Conservation (phyloP, 78 protist species). For the slime mould (Dictyostelium discoideum) region DNA sequence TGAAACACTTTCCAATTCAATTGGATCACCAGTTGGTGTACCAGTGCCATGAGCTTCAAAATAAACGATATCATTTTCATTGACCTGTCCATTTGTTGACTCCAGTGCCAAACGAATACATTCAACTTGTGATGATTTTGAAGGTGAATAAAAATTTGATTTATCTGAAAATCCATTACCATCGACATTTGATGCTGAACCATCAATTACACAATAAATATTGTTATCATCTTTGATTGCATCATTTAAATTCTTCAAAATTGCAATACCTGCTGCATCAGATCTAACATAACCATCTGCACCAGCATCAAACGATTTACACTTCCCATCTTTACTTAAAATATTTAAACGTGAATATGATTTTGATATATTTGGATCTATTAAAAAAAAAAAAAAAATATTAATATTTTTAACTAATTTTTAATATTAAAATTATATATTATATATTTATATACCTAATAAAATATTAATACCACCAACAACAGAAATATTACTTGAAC, state of each 20-base stretch:
- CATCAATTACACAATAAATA: slow-evolving; percentile 61
- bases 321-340: slow-evolving; percentile 64
- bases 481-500: neutral
- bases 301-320: slow-evolving; percentile 75
- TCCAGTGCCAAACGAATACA: neutral
- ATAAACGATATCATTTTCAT: slow-evolving; percentile 47
- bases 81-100: neutral
- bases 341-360: neutral
- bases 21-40: slow-evolving; percentile 60
- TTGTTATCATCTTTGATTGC: slow-evolving; percentile 32
- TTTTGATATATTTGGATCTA: no score
- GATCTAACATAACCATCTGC: slow-evolving; percentile 92
- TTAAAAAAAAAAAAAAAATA: no score
- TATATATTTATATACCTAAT: no score
- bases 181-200: slow-evolving; percentile 52
- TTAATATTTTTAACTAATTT: no score
- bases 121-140: no score
- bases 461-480: no score
- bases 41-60: slow-evolving; percentile 58
- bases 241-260: slow-evolving; percentile 20
- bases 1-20: slow-evolving; percentile 47
- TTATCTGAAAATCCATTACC: slow-evolving; percentile 66
- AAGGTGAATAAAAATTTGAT: neutral
- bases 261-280: slow-evolving; percentile 70
- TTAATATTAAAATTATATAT: no score